These are phyloP conservation scores for Didymella pomorum DNA, from an alignment of 2,329 filamentous ascomycete species.

Conservation along the genomic window DNA sequence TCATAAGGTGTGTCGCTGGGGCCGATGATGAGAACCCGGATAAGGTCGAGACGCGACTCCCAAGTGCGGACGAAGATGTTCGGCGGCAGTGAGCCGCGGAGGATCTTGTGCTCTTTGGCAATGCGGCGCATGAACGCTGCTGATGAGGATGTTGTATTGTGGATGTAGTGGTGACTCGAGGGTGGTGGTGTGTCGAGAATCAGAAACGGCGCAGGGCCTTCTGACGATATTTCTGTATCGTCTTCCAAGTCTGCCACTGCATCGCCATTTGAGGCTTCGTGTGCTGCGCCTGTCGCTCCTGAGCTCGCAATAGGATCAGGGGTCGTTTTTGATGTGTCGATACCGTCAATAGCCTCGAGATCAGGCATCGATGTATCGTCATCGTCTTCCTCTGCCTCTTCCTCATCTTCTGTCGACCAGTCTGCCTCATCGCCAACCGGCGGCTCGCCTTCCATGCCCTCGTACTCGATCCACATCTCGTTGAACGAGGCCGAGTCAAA, in stretches of 20 bases:
- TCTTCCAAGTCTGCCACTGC: slow-evolving; percentile 19
- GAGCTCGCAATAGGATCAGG: slow-evolving; percentile 38
- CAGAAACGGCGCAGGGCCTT: slow-evolving; percentile 38
- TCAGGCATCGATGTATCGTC: slow-evolving; percentile 45
- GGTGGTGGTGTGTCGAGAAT: slow-evolving; percentile 49
- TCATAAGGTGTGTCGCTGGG: slow-evolving; percentile 68
- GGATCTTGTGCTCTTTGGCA: slow-evolving; percentile 66
- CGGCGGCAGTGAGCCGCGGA: slow-evolving; percentile 61
- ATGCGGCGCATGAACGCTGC: slow-evolving; percentile 59
- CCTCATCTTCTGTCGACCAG: slow-evolving; percentile 50
- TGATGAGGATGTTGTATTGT: slow-evolving; percentile 52
- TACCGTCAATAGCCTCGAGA: slow-evolving; percentile 25
- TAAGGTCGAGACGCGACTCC: slow-evolving; percentile 65
- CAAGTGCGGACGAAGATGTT: slow-evolving; percentile 67
- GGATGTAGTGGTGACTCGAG: slow-evolving; percentile 50
- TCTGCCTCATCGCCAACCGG: slow-evolving; percentile 45
- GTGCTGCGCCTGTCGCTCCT: slow-evolving; percentile 27
- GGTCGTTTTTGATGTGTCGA: slow-evolving; percentile 48
- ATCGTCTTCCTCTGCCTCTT: slow-evolving; percentile 44
- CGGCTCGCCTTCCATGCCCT: slow-evolving; percentile 47
- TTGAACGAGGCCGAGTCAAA: slow-evolving; percentile 47
- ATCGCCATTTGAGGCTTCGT: slow-evolving; percentile 8
- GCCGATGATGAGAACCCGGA: slow-evolving; percentile 66
- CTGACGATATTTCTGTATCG: slow-evolving; percentile 12
- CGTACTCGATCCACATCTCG: slow-evolving; percentile 51